These are phyloP conservation scores for Trichoderma reesei DNA, from an alignment of 495 filamentous ascomycete genomes.

Conservation along the genomic window DNA sequence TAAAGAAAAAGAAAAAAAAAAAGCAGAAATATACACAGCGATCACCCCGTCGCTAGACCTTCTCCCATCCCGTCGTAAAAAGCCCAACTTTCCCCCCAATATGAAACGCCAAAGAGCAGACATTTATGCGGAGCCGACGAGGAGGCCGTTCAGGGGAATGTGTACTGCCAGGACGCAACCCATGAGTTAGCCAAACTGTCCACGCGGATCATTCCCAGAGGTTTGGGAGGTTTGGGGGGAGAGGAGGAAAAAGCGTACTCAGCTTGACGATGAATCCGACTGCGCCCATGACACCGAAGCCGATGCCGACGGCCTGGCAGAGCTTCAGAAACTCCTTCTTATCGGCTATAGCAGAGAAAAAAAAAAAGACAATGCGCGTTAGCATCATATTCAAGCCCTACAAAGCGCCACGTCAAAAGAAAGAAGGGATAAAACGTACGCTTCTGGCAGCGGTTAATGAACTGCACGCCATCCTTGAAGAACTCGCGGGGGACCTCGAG, in stretches of 20 bases:
- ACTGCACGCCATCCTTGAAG: slow-evolving; percentile 68
- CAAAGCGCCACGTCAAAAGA: no score
- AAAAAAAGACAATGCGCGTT: slow-evolving; percentile 6
- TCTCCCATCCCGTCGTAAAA: not conserved
- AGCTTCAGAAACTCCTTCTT: slow-evolving; percentile 88
- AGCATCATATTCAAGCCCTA: no score
- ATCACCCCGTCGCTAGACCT: not conserved
- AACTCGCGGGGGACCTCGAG: slow-evolving; percentile 78
- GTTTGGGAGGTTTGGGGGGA: not conserved
- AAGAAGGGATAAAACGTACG: slow-evolving; percentile 38
- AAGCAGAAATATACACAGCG: not conserved
- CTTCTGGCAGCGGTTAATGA: slow-evolving; percentile 78
- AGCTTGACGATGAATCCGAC: slow-evolving; percentile 94
- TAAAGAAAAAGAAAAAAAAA: not conserved
- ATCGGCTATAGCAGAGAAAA: slow-evolving; percentile 58
- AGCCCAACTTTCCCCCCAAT: not conserved
- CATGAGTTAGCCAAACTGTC: not conserved
- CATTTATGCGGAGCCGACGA: slow-evolving; percentile 25
- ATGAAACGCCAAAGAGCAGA: not conserved
- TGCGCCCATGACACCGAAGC: slow-evolving; percentile 29
- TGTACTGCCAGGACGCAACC: slow-evolving; percentile 19
- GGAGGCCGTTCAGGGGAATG: slow-evolving; percentile 27
- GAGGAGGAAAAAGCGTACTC: slow-evolving; percentile 38
- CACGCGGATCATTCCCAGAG: not conserved
- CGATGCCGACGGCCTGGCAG: slow-evolving; percentile 84